phyloP scores from a whole-genome alignment of 495 filamentous ascomycete species.

The Achaetomiella virescens region DNA sequence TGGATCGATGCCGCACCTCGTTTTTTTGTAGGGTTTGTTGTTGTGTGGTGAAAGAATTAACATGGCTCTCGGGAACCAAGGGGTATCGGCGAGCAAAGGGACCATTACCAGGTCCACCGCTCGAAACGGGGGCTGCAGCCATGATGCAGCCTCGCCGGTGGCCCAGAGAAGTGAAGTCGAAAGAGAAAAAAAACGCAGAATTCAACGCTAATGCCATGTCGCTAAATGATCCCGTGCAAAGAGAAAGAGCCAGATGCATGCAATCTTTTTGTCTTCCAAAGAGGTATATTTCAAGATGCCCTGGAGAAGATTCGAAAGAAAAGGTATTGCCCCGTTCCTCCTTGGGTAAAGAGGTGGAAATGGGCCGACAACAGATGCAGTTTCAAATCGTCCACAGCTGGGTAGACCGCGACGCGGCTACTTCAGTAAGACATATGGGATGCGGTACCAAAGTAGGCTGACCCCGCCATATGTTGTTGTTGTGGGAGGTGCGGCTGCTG shows the following conservation, averaged over 20 bases:
- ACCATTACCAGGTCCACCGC: slow-evolving; percentile 7
- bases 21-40: slow-evolving; percentile 13
- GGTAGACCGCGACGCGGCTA: slow-evolving; percentile 11
- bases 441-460: slow-evolving; percentile 26
- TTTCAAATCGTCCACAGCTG: slow-evolving; percentile 9
- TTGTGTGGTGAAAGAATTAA: slow-evolving; percentile 20
- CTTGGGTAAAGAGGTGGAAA: slow-evolving; percentile 21
- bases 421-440: slow-evolving; percentile 32
- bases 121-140: slow-evolving; percentile 10
- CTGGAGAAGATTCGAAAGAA: slow-evolving; percentile 20
- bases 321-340: too few relatives aligned
- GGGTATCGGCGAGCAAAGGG: slow-evolving; percentile 12
- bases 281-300: slow-evolving; percentile 33
- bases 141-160: slow-evolving; percentile 17
- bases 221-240: slow-evolving; percentile 31
- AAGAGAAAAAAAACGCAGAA: slow-evolving; percentile 25
- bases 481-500: slow-evolving; percentile 22
- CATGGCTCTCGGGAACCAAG: slow-evolving; percentile 20
- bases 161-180: slow-evolving; percentile 12
- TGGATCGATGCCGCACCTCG: not conserved
- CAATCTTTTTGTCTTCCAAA: slow-evolving; percentile 36
- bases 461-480: slow-evolving; percentile 24
- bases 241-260: slow-evolving; percentile 32
- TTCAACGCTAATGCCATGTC: slow-evolving; percentile 37
- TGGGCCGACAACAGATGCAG: slow-evolving; percentile 12